These are phyloP conservation scores for Cardamine resedifolia DNA, from an alignment of 345 rosid species.

Conservation along the genomic window DNA sequence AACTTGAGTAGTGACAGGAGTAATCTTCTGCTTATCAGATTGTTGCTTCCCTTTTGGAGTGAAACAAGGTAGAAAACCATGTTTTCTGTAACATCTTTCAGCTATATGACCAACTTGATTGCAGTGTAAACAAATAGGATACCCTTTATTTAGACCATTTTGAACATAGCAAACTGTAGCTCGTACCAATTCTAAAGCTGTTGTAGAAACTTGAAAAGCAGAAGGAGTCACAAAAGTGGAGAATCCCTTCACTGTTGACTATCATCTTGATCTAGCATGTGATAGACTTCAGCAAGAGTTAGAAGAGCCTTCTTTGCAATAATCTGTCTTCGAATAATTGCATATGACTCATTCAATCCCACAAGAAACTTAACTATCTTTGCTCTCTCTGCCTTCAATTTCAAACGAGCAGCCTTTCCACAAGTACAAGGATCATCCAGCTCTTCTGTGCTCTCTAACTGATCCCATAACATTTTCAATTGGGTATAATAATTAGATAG, in stretches of 20 bases:
- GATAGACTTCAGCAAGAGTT: too few species aligned
- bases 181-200: rapidly evolving
- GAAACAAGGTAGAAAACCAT: too few species aligned
- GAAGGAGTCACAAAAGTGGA: background rate
- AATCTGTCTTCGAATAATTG: too few species aligned
- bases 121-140: background rate
- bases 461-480: background rate
- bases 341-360: too few species aligned
- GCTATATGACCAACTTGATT: too few species aligned
- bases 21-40: too few species aligned
- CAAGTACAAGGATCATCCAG: background rate
- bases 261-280: background rate
- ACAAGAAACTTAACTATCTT: background rate
- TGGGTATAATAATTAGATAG: background rate
- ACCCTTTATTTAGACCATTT: background rate
- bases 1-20: too few species aligned
- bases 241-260: background rate
- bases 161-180: background rate
- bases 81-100: too few species aligned
- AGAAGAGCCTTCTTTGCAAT: too few species aligned
- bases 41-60: too few species aligned
- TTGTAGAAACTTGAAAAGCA: background rate
- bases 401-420: background rate
- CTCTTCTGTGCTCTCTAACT: background rate
- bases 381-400: background rate